These are phyloP conservation scores for Fomitopsis schrenkii DNA, from an alignment of 1,284 basidiomycete species.

Conservation along the genomic window DNA sequence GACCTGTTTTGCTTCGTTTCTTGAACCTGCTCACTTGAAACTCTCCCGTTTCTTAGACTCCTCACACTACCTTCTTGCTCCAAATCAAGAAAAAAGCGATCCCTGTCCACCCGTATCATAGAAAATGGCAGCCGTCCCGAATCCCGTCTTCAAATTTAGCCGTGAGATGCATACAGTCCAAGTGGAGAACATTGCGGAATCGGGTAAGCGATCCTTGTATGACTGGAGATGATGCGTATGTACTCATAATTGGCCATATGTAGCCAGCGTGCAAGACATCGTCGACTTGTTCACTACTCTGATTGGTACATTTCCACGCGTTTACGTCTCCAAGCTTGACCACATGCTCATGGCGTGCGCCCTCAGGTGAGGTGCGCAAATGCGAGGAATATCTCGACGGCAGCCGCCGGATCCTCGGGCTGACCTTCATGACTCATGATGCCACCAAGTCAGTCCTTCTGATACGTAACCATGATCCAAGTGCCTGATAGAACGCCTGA, in stretches of 20 bases:
- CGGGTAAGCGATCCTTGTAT: constrained; percentile 27
- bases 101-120: constrained; percentile 1
- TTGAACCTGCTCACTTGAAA: constrained; percentile 10
- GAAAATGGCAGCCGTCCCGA: constrained; percentile 19
- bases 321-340: background rate
- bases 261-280: constrained; percentile 46
- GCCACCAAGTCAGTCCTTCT: constrained; percentile 37
- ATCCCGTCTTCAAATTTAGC: constrained; percentile 31
- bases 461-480: background rate
- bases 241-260: background rate
- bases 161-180: constrained; percentile 36
- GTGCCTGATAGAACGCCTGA: background rate
- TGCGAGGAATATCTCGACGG: constrained; percentile 36
- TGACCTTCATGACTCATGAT: constrained; percentile 48
- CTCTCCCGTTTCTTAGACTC: constrained; percentile 5
- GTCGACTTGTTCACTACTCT: constrained; percentile 52
- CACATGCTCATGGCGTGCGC: constrained; percentile 1
- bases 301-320: constrained; percentile 38
- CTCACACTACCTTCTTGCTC: constrained; percentile 9
- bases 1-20: constrained; percentile 18
- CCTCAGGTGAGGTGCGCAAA: constrained; percentile 42
- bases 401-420: constrained; percentile 39
- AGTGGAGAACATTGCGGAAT: constrained; percentile 39
- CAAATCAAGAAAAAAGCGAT: constrained; percentile 5
- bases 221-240: background rate